Evolutionary conservation across 495 filamentous ascomycete genomes (phyloP).

Genomic region (Penicillium lagena): DNA sequence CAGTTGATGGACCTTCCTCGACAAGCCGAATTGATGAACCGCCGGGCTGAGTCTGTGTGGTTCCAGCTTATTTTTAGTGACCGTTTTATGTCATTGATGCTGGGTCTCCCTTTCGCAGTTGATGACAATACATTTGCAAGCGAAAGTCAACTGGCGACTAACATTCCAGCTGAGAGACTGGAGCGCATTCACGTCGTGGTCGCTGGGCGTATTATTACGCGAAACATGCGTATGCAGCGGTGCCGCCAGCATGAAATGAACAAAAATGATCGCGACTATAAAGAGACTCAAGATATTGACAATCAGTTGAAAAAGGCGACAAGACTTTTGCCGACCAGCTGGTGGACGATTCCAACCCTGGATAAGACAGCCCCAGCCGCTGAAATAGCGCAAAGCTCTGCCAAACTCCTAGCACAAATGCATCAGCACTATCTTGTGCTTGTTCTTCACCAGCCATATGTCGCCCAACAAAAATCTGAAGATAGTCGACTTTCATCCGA

Average conservation of each 20-base stretch:
- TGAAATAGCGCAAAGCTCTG: constrained; percentile 11
- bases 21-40: not conserved
- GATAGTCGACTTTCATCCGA: constrained; percentile 29
- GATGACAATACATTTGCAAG: constrained; percentile 17
- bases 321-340: constrained; percentile 24
- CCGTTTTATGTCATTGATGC: constrained; percentile 36
- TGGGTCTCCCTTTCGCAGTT: constrained; percentile 39
- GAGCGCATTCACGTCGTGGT: constrained; percentile 23
- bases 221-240: constrained; percentile 40
- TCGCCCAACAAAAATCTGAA: constrained; percentile 27
- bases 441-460: constrained; percentile 46
- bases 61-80: constrained; percentile 35
- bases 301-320: constrained; percentile 32
- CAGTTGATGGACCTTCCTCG: constrained; percentile 27
- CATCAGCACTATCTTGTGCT: constrained; percentile 37
- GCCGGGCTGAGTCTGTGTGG: constrained; percentile 30
- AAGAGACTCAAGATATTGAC: constrained; percentile 30
- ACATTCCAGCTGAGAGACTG: constrained; percentile 23
- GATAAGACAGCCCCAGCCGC: constrained; percentile 4
- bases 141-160: constrained; percentile 16
- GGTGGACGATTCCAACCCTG: constrained; percentile 25
- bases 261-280: constrained; percentile 28
- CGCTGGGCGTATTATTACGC: constrained; percentile 26
- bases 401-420: constrained; percentile 34
- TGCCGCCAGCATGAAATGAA: constrained; percentile 2